Evolutionary conservation across 2,329 filamentous ascomycete species (phyloP), one percentile per base, ranked within the genome.

Genomic region (Penicillium sp.): DNA sequence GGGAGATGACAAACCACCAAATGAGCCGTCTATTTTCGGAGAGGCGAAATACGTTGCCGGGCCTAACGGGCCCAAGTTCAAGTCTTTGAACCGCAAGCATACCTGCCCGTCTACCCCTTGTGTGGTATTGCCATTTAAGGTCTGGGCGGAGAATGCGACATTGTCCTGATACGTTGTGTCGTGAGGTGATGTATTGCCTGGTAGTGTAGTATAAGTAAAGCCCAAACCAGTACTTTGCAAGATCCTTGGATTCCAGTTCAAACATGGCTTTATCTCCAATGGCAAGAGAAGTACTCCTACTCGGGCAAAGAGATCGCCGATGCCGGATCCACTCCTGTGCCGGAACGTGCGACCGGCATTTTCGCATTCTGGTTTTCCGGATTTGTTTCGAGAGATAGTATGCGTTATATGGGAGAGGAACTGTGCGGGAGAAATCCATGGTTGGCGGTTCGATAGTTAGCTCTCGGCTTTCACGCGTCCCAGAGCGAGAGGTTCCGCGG

Each of bases 51-150:
- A 76, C 57, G 67, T 66, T 0, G 69, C 66, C 46, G 82, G 82
- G 1, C 82, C 82, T 1, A 82, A 78, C 16, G 82, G 82, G 1
- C 82, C 82, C 1, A 69, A 67, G 48, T 76, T 79, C 52, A 85
- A 86, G 67, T 67, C 76, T 40, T 59, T 85, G 52, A 74, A 77
- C 46, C 65, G 82, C 43, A 70, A 63, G 31, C 65, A 78, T 34
- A 73, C 84, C 2, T 85, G 82, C 67, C 79, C 79, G 1, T 72
- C 75, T 3, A 65, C 69, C 22, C 55, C 61, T 34, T 79, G 76
- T 58, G 67, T 73, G 46, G 56, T 74, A 36, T 62, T 74, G 39
- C 67, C 66, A 9, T 67, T 73, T 41, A 55, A 50, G 8, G 57
- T 50, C 27, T 63, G 55, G 55, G 50, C 42, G 16, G 50, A 7